These are phyloP conservation scores for Teratosphaeria gauchensis DNA, from an alignment of 2,329 filamentous ascomycete species.

Conservation along the genomic window DNA sequence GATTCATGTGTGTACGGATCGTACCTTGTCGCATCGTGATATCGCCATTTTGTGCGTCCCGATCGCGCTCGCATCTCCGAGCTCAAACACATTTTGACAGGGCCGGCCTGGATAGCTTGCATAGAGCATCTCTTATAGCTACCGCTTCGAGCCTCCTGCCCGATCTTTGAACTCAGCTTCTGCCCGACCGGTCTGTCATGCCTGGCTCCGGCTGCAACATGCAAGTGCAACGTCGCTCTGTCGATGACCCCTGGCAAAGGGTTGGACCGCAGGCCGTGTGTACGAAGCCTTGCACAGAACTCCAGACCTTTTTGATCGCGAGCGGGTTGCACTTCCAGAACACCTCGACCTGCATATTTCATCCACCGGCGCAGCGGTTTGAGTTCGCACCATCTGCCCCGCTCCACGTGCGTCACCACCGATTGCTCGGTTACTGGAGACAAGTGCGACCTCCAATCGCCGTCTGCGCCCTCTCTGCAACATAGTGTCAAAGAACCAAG, in stretches of 20 bases:
- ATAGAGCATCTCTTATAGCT: not conserved
- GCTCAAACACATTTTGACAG: not conserved
- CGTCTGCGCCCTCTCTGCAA: not conserved
- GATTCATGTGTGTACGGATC: too few species aligned
- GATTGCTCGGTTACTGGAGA: not conserved
- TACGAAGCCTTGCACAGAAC: not conserved
- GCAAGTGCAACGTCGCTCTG: too few species aligned
- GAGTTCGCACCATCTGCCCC: not conserved
- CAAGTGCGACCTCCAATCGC: not conserved
- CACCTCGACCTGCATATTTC: not conserved
- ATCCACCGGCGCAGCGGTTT: not conserved
- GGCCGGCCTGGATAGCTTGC: not conserved
- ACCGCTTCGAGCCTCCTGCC: not conserved
- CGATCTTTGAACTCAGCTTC: not conserved
- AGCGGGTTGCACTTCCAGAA: not conserved
- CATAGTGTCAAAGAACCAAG: too few species aligned
- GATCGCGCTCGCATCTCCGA: not conserved
- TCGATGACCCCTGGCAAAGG: not conserved
- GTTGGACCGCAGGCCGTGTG: not conserved
- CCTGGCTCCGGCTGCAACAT: not conserved
- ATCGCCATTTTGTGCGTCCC: too few species aligned
- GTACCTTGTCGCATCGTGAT: not conserved
- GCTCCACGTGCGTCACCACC: not conserved
- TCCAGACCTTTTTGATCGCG: not conserved
- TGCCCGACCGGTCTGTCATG: not conserved